These are phyloP conservation scores for Nitzschia sp. DNA, from an alignment of 108 stramenopile species.

Conservation along the genomic window DNA sequence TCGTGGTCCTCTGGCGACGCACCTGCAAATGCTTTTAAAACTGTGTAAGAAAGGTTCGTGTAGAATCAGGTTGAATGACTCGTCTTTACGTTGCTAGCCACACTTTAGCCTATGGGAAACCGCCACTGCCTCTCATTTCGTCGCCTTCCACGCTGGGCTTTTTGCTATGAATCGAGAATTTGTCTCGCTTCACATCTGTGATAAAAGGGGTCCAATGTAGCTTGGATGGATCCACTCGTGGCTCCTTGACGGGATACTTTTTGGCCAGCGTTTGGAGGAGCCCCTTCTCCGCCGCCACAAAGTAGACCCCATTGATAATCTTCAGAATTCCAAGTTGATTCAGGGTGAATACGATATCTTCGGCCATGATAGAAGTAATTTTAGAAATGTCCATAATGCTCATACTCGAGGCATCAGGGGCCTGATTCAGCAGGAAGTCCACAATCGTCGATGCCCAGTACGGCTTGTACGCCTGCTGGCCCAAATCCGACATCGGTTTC, in stretches of 20 bases:
- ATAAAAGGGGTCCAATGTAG: slow-evolving; percentile 98
- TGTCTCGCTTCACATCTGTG: slow-evolving; percentile 95
- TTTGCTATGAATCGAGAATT: slow-evolving; percentile 96
- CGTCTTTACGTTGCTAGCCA: no score
- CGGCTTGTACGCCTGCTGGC: slow-evolving; percentile 94
- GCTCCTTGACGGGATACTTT: slow-evolving; percentile 95
- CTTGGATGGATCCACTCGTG: slow-evolving; percentile 84
- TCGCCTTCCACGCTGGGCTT: slow-evolving; percentile 68
- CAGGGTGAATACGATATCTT: slow-evolving; percentile 95
- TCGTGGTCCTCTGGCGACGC: no score
- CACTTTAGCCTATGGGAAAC: slow-evolving; percentile 14
- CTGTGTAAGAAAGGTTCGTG: neutral
- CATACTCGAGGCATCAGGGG: slow-evolving; percentile 57
- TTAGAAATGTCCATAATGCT: slow-evolving; percentile 93
- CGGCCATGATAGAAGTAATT: slow-evolving; percentile 95
- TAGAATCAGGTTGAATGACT: neutral
- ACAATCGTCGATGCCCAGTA: slow-evolving; percentile 93
- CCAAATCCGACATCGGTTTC: slow-evolving; percentile 98
- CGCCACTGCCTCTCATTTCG: slow-evolving; percentile 22
- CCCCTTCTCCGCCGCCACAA: slow-evolving; percentile 83
- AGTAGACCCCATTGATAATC: slow-evolving; percentile 90
- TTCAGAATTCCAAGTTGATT: slow-evolving; percentile 91
- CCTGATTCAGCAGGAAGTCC: slow-evolving; percentile 79
- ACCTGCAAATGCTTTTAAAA: neutral
- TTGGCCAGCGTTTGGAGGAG: slow-evolving; percentile 75